Evolutionary conservation across 2,329 filamentous ascomycete species (phyloP), one percentile per base, ranked within the genome.

Genomic region (Alternaria gaisen): DNA sequence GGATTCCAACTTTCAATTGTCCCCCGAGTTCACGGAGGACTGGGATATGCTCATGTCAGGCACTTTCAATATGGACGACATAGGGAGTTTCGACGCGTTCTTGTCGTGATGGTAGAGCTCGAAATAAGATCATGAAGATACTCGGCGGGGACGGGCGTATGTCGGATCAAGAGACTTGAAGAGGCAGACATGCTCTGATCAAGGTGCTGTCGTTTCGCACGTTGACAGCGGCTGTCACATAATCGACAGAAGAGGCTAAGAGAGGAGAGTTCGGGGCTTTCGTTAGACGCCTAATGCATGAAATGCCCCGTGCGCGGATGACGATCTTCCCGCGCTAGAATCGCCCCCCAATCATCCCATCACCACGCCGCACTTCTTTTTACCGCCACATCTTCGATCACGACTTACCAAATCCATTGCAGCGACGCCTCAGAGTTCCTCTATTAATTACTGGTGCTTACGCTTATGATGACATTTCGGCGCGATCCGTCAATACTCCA

Each of bases 31-130:
- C 24, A 47, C 62, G 28, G 64, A 64, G 40, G 68, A 71, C 30
- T 69, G 69, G 68, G 64, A 69, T 42, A 41, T 58, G 28, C 43
- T 66, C 2, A 70, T 71, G 61, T 60, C 59, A 10, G 64, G 63
- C 24, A 53, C 65, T 6, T 70, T 71, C 38, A 57, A 53, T 16
- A 41, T 65, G 42, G 56, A 61, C 5, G 48, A 54, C 32, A 52
- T 43, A 5, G 54, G 36, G 10, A 57, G 36, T 51, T 58, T 61
- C 36, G 54, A 53, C 28, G 47, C 32, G 52, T 61, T 61, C 32
- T 32, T 48, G 34, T 36, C 34, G 44, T 60, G 56, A 59, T 20
- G 1, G 26, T 18, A 12, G 20, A 11, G 28, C 5, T 14, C 12
- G 40, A 11, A 24, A 36, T 34, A 14, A 36, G 9, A 24, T 36